These are phyloP conservation scores for Chenopodium berlandieri DNA, from an alignment of 148 eudicot species.

Conservation along the genomic window DNA sequence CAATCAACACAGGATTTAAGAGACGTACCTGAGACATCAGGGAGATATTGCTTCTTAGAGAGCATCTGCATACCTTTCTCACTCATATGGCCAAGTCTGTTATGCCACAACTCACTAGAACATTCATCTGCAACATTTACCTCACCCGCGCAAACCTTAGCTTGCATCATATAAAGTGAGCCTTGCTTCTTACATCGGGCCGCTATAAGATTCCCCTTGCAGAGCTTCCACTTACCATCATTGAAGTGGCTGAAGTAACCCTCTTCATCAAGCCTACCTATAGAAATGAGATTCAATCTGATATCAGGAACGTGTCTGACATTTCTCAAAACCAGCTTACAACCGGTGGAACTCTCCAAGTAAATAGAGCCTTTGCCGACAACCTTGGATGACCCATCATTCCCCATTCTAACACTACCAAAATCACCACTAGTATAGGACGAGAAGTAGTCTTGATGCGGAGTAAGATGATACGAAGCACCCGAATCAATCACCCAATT, in stretches of 20 bases:
- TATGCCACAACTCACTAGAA: slow-evolving; percentile 16
- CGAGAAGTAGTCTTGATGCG: slow-evolving; percentile 10
- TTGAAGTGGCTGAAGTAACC: not conserved
- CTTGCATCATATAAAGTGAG: not conserved
- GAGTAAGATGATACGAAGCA: slow-evolving; percentile 10
- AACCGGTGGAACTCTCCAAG: slow-evolving; percentile 4
- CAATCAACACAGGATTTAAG: slow-evolving; percentile 19
- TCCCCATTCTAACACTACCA: slow-evolving; percentile 16
- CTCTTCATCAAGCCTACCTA: slow-evolving; percentile 12
- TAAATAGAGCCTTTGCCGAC: slow-evolving; percentile 4
- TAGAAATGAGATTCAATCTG: not conserved
- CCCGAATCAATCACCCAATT: slow-evolving; percentile 5
- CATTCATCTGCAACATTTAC: slow-evolving; percentile 10
- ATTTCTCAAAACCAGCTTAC: slow-evolving; percentile 4
- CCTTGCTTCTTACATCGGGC: slow-evolving; percentile 2
- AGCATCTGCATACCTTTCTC: slow-evolving; percentile 1
- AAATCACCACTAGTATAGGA: slow-evolving; percentile 9
- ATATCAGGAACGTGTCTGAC: slow-evolving; percentile 5
- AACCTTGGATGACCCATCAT: slow-evolving; percentile 15
- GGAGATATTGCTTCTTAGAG: not conserved
- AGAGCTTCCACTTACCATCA: slow-evolving; percentile 15
- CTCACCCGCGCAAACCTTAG: not conserved
- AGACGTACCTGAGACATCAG: not conserved
- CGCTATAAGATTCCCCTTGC: not conserved
- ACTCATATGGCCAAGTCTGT: slow-evolving; percentile 7